Evolutionary conservation across 345 rosid genomes (phyloP).

Genomic region (Bretschneidera sinensis): DNA sequence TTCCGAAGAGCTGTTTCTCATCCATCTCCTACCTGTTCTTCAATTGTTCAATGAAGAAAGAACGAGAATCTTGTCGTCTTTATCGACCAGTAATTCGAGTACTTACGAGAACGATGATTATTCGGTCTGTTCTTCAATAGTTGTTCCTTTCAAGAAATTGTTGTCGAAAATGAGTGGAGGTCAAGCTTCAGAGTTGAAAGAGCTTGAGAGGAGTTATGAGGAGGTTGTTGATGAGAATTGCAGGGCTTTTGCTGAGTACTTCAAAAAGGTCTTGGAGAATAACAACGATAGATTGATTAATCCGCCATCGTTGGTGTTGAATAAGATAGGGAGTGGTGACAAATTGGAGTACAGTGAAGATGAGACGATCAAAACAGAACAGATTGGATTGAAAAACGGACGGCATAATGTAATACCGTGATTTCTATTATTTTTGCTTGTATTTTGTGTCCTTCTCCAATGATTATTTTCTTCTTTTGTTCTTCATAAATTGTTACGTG

Average conservation of each 20-base stretch:
- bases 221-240: conserved; percentile 55
- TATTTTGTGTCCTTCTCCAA: no score
- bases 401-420: conserved; percentile 51
- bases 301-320: conserved; percentile 36
- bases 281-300: neutral
- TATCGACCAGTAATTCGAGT: conserved; percentile 2
- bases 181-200: conserved; percentile 48
- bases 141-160: conserved; percentile 30
- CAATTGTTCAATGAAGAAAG: conserved; percentile 40
- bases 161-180: conserved; percentile 49
- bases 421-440: conserved; percentile 1
- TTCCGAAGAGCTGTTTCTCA: conserved; percentile 47
- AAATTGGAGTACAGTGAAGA: conserved; percentile 10
- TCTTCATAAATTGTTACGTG: no score
- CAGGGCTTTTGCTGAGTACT: conserved; percentile 38
- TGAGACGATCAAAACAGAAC: conserved; percentile 19
- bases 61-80: conserved; percentile 28
- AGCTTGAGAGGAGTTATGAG: conserved; percentile 42
- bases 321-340: conserved; percentile 12
- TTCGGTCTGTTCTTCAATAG: conserved; percentile 27
- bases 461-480: no score
- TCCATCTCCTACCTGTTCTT: conserved; percentile 48
- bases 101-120: conserved; percentile 19
- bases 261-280: conserved; percentile 32
- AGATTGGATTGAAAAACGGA: conserved; percentile 28